Base-by-base conservation (phyloP, 257 asterid species). In the Solanum pennellii region DNA sequence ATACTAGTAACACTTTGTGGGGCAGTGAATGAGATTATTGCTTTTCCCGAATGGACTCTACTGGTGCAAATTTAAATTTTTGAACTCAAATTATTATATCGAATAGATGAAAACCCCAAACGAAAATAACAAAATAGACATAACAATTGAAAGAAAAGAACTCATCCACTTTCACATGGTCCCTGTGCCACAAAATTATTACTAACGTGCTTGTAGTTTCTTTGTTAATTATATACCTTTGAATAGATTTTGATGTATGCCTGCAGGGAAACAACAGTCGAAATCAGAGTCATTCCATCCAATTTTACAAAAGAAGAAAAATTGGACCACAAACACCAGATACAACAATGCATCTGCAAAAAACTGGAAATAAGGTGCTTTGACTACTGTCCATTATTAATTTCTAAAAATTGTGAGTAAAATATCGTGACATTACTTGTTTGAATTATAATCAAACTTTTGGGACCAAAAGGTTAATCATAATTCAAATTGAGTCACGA, bases 11-110 rank as follows among this genome's bases (percentile, higher is more conserved):
- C 5, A 14, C 10, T 8, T 44, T 11, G 1, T n/a, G 2, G 9
- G 1, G 0, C 2, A 62, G 9, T n/a, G 31, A 0, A 62, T n/a
- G 71, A 37, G 39, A 37, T 37, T 37, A 1, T 6, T 3, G 0
- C 2, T 60, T 60, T 21, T 0, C 1, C 11, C 20, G n/a, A 52
- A 52, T 52, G 4, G 11, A 52, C 18, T 8, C 4, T 16, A 52
- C 2, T 2, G 7, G 10, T 21, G 27, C 6, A 12, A 59, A 59
- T 20, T 20, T 2, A 1, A 0, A 21, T 56, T 56, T 56, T 7
- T 0, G 0, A 0, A 20, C 65, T 56, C 65, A 5, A 37, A 37
- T 37, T 6, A 37, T 37, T 37, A 37, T 37, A 37, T 37, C 39
- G 1, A 1, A 37, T 6, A 7, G 7, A 37, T 37, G 39, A 6